Base-by-base conservation (phyloP, 441 rosid genomes). In the Syzygium syzygioides region DNA sequence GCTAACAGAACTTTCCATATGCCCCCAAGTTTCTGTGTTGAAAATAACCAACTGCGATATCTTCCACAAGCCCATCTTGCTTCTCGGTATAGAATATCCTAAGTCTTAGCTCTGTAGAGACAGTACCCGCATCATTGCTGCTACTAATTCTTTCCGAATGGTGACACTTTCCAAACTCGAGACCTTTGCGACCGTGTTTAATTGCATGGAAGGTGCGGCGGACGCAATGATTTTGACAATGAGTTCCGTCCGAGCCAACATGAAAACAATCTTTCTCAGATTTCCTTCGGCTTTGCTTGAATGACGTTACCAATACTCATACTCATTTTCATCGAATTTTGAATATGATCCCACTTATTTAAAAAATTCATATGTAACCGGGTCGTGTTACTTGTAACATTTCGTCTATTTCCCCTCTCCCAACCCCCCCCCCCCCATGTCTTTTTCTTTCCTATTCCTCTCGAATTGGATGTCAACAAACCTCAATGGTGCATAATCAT, bases 381-480 rank as follows among this genome's bases (percentile, higher is more conserved):
- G 25, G 45, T 34, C 14, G 7, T 41, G 20, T 30, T 30, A 7
- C 19, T 64, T 14, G 37, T n/a, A 15, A 11, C 7, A 10, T 30
- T 64, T n/a, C 3, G 37, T 9, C 25, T 1, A 68, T 68, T 34
- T 18, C 34, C 34, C 34, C 34, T 32, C 34, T 32, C 34, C 9
- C 25, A n/a, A n/a, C 6, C 1, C 3, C 7, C 2, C 20, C 2
- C 26, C 14, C 1, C 6, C 4, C 26, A 19, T 19, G 48, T 34
- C 79, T 18, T 34, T 68, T 68, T 34, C 26, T 68, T 68, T 68
- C 48, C 14, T 34, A 18, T 34, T 68, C 48, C 48, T 68, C 79
- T 34, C 48, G 14, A 68, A 19, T 14, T 1, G 26, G 45, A 34
- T 34, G 34, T 68, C 79, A 68, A 34, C 7, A 10, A 68, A 34